Evolutionary conservation across 2,329 filamentous ascomycete genomes (phyloP), one percentile per base, ranked within the genome.

Genomic region (Ophiostoma sp.): DNA sequence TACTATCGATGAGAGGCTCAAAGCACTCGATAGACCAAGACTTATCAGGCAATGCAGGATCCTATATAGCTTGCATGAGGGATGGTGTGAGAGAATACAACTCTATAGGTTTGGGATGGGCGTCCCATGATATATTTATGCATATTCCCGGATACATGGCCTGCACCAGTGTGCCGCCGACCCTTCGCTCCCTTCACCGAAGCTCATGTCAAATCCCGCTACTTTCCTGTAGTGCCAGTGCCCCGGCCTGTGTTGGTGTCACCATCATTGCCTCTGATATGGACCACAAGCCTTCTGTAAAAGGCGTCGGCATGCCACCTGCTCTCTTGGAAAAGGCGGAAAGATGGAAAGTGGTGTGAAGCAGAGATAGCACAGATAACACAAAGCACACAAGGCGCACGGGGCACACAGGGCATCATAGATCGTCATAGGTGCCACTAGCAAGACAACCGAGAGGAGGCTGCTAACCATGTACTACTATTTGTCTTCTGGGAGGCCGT

Each of bases 261-360:
- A 60, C 55, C 9, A 14, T 18, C 9, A 38, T 60, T 3, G 27
- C 27, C 55, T 60, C 55, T 60, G 6, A 14, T 16, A 18, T 14
- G 38, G 27, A 14, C 55, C 27, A 38, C 6, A 18, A 38, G 11
- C 27, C 27, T 38, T 60, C 55, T 60, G 55, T 38, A 60, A 38
- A 60, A 60, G 55, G 55, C 55, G 27, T 14, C 55, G 27, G 27
- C 55, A 16, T 60, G 55, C 55, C 55, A 60, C 55, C 11, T 60
- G 8, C n/a, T 12, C 55, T 18, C 14, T 36, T 12, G 11, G 11
- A 60, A 60, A 60, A 60, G 55, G 55, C 55, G 55, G 55, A 38
- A 14, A 14, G 55, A 60, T 60, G 55, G 27, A 60, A 60, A 12
- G 27, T 60, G 55, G 55, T 60, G 55, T 60, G 55, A 38, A 60